phyloP scores from a whole-genome alignment of 345 rosid species.

The Zanthoxylum bungeanum region DNA sequence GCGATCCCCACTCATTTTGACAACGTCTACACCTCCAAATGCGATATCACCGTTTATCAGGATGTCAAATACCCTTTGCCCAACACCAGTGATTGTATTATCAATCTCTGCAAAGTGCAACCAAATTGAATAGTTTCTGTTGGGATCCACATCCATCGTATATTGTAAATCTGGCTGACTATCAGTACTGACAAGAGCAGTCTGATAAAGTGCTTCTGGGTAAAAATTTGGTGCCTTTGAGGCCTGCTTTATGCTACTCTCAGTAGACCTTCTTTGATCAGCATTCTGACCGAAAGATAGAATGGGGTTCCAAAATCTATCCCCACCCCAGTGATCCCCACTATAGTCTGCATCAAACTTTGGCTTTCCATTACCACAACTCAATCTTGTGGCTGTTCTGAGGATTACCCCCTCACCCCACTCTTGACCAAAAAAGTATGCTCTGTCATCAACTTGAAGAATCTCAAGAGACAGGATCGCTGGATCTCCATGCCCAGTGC shows the following conservation, averaged over 20 bases:
- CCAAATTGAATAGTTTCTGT: constrained; percentile 88
- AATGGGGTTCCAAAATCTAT: constrained; percentile 81
- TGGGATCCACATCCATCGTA: constrained; percentile 87
- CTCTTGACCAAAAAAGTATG: constrained; percentile 61
- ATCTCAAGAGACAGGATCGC: constrained; percentile 79
- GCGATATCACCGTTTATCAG: constrained; percentile 61
- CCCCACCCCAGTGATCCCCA: constrained; percentile 96
- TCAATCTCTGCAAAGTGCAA: constrained; percentile 96
- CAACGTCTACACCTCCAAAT: constrained; percentile 60
- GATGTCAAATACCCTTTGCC: constrained; percentile 79
- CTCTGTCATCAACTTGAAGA: constrained; percentile 77
- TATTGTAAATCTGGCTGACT: constrained; percentile 62
- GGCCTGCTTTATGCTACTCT: constrained; percentile 55
- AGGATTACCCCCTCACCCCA: constrained; percentile 63
- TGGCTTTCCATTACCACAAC: constrained; percentile 67
- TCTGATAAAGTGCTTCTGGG: constrained; percentile 80
- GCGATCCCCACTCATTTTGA: constrained; percentile 62
- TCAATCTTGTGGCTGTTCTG: constrained; percentile 70
- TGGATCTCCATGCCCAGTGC: constrained; percentile 99
- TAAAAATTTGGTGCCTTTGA: constrained; percentile 82
- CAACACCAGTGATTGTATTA: constrained; percentile 48
- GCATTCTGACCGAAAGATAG: constrained; percentile 54
- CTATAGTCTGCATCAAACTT: constrained; percentile 73
- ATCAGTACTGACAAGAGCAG: constrained; percentile 71
- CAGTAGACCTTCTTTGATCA: constrained; percentile 63